A percentile compares a stretch with the other conserved stretches of the same genome.
Evolutionary conservation across 148 eudicot genomes (phyloP).

Genomic region (Bassia scoparia): DNA sequence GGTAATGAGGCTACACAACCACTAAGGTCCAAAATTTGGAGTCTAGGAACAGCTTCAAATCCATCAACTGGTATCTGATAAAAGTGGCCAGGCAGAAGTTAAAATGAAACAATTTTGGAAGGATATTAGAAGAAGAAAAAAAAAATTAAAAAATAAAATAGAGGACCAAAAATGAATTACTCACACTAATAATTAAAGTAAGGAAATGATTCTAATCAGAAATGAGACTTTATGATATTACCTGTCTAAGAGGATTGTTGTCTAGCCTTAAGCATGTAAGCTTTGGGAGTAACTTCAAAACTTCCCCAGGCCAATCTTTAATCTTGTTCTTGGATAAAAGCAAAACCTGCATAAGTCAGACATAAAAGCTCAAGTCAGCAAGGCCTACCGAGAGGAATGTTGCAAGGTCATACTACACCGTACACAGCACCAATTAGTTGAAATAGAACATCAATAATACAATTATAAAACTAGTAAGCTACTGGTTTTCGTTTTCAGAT

Average conservation of each 20-base stretch:
- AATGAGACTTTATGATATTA: conserved; percentile 12
- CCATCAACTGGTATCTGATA: conserved; percentile 68
- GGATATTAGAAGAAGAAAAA: background rate
- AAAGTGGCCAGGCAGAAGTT: conserved; percentile 7
- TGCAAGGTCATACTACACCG: too few species aligned
- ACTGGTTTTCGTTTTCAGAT: too few species aligned
- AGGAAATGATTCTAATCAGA: background rate
- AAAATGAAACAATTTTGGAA: conserved; percentile 6
- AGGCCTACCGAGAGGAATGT: too few species aligned
- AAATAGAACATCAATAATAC: too few species aligned
- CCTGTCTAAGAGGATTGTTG: conserved; percentile 77
- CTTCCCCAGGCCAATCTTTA: conserved; percentile 79
- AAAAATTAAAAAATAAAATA: too few species aligned
- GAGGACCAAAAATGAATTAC: background rate
- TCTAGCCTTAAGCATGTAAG: conserved; percentile 84
- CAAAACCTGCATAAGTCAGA: conserved; percentile 55
- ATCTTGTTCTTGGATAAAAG: conserved; percentile 89
- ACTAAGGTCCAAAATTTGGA: conserved; percentile 87
- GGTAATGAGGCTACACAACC: conserved; percentile 67
- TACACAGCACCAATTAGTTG: too few species aligned
- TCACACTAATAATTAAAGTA: background rate
- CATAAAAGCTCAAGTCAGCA: conserved; percentile 12
- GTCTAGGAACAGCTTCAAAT: conserved; percentile 57
- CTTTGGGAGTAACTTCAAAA: conserved; percentile 63
- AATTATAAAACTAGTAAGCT: too few species aligned